Base-by-base conservation (phyloP, 495 filamentous ascomycete species). In the Evernia prunastri region DNA sequence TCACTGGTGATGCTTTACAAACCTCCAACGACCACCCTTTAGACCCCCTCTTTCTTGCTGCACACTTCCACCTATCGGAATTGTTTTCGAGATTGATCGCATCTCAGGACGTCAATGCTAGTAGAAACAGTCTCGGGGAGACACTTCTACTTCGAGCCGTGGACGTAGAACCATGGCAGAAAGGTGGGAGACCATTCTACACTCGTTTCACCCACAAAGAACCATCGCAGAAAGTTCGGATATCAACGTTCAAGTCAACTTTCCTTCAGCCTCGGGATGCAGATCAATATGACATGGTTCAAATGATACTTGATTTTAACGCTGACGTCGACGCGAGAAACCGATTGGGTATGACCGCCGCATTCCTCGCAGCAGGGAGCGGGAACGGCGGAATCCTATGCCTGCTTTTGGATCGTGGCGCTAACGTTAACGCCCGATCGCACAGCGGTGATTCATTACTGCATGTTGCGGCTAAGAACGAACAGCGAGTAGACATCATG, bases 371-470 rank as follows among this genome's bases (percentile, higher is more conserved):
- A 15, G 25, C 29, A 7, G 5, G 12, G 2, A 51, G 29, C 15
- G 23, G 15, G 1, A 29, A 51, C 10, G 1, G 2, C 8, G 47
- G 5, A 13, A 15, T 51, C 1, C 4, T 51, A 15, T 17, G 23
- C 9, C 47, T 51, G 6, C 47, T 51, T 29, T 17, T 51, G 25
- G 47, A 51, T 11, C 25, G 47, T 29, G 47, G 47, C 0, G 47
- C 47, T 29, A 68, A 81, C 45, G 71, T 80, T 56, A 74, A 81
- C 64, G 69, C 70, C 33, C 65, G 72, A 23, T 69, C 72, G 47
- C 47, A 63, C 20, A 66, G 61, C 18, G 74, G 74, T 2, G 65
- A 74, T 27, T 76, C 74, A 4, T 74, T 77, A n/a, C 67, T 82
- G 9, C 39, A 59, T 37, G 11, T 59, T n/a, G 65, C 65, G 18